Evolutionary conservation across 2,329 filamentous ascomycete species (phyloP).

Genomic region (Paracorniculantispora psalliotae): DNA sequence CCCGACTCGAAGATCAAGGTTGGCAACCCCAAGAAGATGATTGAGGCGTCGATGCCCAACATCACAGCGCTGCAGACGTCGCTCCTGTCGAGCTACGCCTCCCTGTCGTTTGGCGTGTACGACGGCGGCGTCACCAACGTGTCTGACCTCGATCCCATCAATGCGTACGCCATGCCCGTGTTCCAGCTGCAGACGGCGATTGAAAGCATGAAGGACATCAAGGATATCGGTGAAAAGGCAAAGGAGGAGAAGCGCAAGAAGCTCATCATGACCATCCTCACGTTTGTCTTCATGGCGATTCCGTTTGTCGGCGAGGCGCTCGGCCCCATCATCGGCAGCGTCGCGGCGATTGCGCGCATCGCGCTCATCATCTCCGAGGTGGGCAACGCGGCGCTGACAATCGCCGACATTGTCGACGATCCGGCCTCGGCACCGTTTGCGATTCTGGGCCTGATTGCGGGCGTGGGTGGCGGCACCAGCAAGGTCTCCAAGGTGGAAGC

Average conservation of each 20-base stretch:
- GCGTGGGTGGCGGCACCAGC: background rate
- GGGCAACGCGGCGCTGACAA: background rate
- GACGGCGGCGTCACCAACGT: background rate
- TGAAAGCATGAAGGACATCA: background rate
- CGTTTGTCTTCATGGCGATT: background rate
- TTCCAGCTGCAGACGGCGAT: background rate
- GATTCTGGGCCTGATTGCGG: background rate
- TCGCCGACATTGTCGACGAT: background rate
- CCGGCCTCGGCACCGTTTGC: background rate
- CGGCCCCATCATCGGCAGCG: background rate
- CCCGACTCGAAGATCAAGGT: slow-evolving; percentile 1
- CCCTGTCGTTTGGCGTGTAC: background rate
- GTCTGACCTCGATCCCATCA: background rate
- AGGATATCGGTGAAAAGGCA: background rate
- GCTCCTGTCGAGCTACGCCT: background rate
- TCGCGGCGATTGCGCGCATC: background rate
- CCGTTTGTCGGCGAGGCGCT: background rate
- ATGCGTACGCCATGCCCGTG: background rate
- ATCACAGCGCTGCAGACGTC: background rate
- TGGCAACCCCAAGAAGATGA: slow-evolving; percentile 1
- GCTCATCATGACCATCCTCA: background rate
- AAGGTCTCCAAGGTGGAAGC: background rate
- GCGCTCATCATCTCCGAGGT: background rate
- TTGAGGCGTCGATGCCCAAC: slow-evolving; percentile 2
- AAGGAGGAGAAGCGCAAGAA: background rate